Conservation (phyloP, 163 green algal species). For the Coccomyxa subellipsoidea region DNA sequence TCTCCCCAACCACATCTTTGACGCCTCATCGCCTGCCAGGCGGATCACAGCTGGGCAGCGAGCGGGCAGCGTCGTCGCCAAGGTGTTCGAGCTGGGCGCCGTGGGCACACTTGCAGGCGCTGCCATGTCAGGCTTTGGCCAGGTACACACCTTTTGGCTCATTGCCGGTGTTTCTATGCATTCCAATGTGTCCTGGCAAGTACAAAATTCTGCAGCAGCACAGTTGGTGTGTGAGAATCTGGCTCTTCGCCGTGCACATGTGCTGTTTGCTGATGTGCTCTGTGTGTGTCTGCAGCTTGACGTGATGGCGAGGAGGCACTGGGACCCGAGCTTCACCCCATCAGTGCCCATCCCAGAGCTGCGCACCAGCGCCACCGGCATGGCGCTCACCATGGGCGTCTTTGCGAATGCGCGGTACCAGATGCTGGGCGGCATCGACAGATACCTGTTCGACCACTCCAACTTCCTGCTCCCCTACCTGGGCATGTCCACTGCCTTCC, state of each 20-base stretch:
- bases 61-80: constrained; percentile 73
- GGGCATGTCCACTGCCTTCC: constrained; percentile 6
- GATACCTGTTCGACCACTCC: constrained; percentile 77
- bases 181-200: background rate
- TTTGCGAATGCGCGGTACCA: constrained; percentile 82
- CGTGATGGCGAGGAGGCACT: constrained; percentile 24
- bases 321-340: constrained; percentile 69
- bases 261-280: background rate
- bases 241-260: no score
- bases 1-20: constrained; percentile 94
- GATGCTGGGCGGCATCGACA: constrained; percentile 78
- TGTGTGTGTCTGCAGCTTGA: constrained; percentile 5
- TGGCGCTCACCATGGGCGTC: constrained; percentile 80
- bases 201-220: no score
- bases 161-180: background rate
- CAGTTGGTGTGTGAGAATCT: no score
- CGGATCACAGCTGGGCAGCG: constrained; percentile 69
- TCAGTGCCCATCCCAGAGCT: constrained; percentile 68
- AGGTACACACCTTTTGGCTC: constrained; percentile 19
- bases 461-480: constrained; percentile 28
- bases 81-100: constrained; percentile 81
- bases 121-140: constrained; percentile 50
- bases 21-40: constrained; percentile 76
- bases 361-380: constrained; percentile 56
- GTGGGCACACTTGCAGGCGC: constrained; percentile 78